phyloP scores from a whole-genome alignment of 2,329 filamentous ascomycete genomes.

The Teratosphaeria viscida region DNA sequence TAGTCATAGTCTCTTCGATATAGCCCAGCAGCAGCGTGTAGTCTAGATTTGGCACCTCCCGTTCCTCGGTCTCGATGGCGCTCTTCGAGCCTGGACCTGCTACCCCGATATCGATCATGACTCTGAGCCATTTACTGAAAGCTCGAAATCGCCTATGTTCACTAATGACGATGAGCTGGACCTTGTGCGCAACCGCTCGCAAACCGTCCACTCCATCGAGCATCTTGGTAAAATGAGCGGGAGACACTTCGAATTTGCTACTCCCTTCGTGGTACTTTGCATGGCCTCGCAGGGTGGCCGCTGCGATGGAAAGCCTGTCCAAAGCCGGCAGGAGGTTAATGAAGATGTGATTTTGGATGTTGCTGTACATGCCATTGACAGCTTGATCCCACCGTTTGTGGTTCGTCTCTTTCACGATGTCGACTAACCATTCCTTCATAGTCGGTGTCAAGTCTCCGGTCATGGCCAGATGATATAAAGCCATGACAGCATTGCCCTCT shows the following conservation, averaged over 20 bases:
- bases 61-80: conserved; percentile 63
- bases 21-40: conserved; percentile 64
- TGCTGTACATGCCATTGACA: conserved; percentile 65
- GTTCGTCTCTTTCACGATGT: conserved; percentile 21
- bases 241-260: conserved; percentile 43
- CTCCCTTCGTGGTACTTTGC: conserved; percentile 68
- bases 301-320: conserved; percentile 69
- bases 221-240: conserved; percentile 30
- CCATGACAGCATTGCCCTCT: conserved; percentile 56
- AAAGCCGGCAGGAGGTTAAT: conserved; percentile 82
- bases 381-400: conserved; percentile 94
- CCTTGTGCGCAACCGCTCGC: conserved; percentile 62
- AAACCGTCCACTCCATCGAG: conserved; percentile 65
- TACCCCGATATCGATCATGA: conserved; percentile 69
- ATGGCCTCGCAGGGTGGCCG: conserved; percentile 73
- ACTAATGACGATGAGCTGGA: conserved; percentile 59
- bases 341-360: conserved; percentile 66
- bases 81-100: conserved; percentile 49
- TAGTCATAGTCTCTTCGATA: conserved; percentile 47
- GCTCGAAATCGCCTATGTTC: conserved; percentile 67
- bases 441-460: conserved; percentile 69
- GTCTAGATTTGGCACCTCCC: conserved; percentile 63
- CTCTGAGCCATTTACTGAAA: conserved; percentile 75
- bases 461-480: conserved; percentile 72
- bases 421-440: conserved; percentile 68